Evolutionary conservation across 2,329 filamentous ascomycete species (phyloP), one percentile per base, ranked within the genome.

Genomic region (Aspergillus piperis): DNA sequence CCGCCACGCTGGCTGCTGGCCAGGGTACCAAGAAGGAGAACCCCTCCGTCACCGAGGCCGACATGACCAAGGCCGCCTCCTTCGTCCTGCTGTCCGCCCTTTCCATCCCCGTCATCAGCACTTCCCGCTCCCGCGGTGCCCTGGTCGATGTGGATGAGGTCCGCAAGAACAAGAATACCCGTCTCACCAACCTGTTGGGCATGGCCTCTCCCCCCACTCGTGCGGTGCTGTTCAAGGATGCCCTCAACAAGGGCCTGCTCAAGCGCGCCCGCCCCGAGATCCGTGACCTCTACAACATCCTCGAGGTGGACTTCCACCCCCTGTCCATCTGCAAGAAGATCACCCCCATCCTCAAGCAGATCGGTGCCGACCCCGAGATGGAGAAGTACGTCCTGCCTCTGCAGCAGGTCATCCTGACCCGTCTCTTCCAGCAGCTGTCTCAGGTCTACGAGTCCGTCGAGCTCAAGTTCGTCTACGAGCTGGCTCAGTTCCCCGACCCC

Each of bases 241-340:
- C 93, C 54, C 84, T 96, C 68, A 94, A 91, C 81, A 98, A 98
- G 84, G 91, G 93, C 62, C 88, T 99, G 44, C 87, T 98, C 62
- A 93, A 94, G 81, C 92, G 93, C 67, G 94, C 90, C 64, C 89
- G 91, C 60, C 92, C 95, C 39, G 95, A 99, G 81, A 99, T 99
- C 69, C 89, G 93, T 61, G 92, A 97, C 61, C 87, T 99, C 48
- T 99, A 97, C 86, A 96, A 96, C 81, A 99, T 99, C 69, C 87
- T 99, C 41, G 95, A 99, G 82, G 94, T 98, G 67, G 95, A 99
- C 78, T 99, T 99, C 85, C 95, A 99, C 77, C 95, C 95, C 57
- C 86, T 99, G 61, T 98, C 94, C 39, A 99, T 99, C 75, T 98
- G 95, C 88, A 89, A 96, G 81, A 98, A 97, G 86, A 98, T 99